Evolutionary conservation across 164 flowering plant species (phyloP), one percentile per base, ranked within the genome.

Genomic region (Amborella trichopoda): DNA sequence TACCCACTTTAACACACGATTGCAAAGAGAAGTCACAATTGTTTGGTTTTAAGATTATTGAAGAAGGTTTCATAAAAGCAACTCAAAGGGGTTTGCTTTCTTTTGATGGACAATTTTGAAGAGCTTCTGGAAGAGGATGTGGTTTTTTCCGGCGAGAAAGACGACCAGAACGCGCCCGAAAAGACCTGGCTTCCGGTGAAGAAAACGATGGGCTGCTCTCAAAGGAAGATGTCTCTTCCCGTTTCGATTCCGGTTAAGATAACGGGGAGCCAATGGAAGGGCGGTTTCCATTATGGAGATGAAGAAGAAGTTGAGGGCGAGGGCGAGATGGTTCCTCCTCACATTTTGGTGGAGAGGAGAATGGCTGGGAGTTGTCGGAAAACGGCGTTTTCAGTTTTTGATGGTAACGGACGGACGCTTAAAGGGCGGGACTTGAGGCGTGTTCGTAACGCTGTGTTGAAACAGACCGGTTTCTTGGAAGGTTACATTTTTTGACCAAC

Each of bases 351-450:
- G 11, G 34, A 30, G 34, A 30, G 34, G 34, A 9, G 34, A 14
- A 8, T 73, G 12, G 48, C 43, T 5, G 26, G 52, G 38, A 52
- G 74, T 40, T 9, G 34, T 14, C 71, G 71, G 37, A 65, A 19
- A 44, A 67, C 78, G 11, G 69, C 95, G 2, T 81, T 69, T 50
- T 85, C 95, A 21, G 81, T 85, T 48, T 71, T 80, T 5, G 91
- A 81, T 68, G 95, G 95, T 13, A 80, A 54, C 9, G 95, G 95
- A 17, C 72, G 95, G 65, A 85, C 95, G 1, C 56, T 85, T 47
- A 85, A 85, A 48, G 95, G 95, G 48, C 70, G 95, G 45, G 95
- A 85, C 78, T 68, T 82, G 22, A 62, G 86, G 3, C 77, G 62
- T 62, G 91, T 82, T 19, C 64, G 95, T 19, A 80, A 85, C 30